Evolutionary conservation across 768 basidiomycete genomes (phyloP), one percentile per base, ranked within the genome.

Genomic region (Macrolepiota fuliginosa): DNA sequence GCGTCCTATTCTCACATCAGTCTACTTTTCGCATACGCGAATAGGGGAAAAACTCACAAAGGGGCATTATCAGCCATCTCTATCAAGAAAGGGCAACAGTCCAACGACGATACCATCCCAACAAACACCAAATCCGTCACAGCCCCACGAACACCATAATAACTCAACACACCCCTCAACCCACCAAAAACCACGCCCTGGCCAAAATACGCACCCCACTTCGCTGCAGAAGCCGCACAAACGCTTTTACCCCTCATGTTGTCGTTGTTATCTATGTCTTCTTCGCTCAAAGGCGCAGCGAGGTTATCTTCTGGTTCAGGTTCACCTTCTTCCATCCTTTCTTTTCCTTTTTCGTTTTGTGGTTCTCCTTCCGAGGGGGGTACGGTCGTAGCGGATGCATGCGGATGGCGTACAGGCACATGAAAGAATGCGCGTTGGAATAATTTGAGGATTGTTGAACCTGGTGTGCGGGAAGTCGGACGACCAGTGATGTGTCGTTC

Each of bases 41-140:
- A 6, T 9, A 25, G 40, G n/a, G 11, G 22, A 27, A 55, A 4
- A 15, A 55, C 54, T 42, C 54, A 55, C 54, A 55, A 45, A 32
- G 54, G 39, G 12, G 12, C 15, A 17, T 55, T 55, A 15, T 45
- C 54, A 13, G 15, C 42, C 22, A 29, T 6, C 12, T 52, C 49
- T n/a, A 5, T 11, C 49, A 49, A 59, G 17, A 40, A 17, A 11
- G 24, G 12, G 39, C 25, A 59, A 22, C 37, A 22, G 27, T 52
- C 58, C 37, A 50, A 15, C n/a, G 58, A 51, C 22, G 45, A 58
- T 3, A 35, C 52, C 6, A 59, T 15, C 2, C 49, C 50, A 35
- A 59, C 37, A 47, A 59, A 59, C 50, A 35, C 25, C 15, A 59
- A 39, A 52, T 59, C 58, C 37, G 58, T n/a, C 49, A 59, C 15